Percentiles rank a stretch among this genome's conserved stretches.
phyloP scores from a whole-genome alignment of 2,329 filamentous ascomycete genomes.

The Apiospora sp. region DNA sequence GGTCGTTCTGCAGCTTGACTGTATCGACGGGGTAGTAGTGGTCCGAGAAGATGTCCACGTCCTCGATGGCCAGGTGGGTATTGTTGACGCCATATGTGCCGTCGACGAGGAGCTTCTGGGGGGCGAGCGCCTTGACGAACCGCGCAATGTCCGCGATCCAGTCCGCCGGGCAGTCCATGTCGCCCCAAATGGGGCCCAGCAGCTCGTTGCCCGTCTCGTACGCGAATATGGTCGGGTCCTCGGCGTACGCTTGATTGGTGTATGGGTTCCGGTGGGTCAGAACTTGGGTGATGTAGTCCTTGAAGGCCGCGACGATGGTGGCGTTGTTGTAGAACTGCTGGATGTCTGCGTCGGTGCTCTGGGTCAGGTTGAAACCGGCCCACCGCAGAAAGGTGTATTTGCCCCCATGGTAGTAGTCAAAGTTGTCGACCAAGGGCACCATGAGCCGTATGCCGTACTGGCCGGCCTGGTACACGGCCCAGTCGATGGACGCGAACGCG shows the following conservation, averaged over 20 bases:
- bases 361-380: slow-evolving; percentile 52
- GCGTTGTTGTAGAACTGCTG: slow-evolving; percentile 56
- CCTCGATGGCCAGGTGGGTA: slow-evolving; percentile 50
- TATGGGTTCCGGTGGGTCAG: slow-evolving; percentile 55
- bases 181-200: slow-evolving; percentile 50
- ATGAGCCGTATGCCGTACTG: slow-evolving; percentile 53
- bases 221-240: slow-evolving; percentile 58
- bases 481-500: slow-evolving; percentile 56
- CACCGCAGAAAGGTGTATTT: slow-evolving; percentile 58
- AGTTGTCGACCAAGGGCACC: slow-evolving; percentile 56
- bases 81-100: slow-evolving; percentile 57
- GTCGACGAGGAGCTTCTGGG: slow-evolving; percentile 54
- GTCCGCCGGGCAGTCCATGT: slow-evolving; percentile 50
- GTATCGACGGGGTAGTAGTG: slow-evolving; percentile 55
- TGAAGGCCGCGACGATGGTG: slow-evolving; percentile 52
- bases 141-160: slow-evolving; percentile 53
- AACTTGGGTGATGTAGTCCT: slow-evolving; percentile 52
- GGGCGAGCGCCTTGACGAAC: slow-evolving; percentile 52
- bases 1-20: slow-evolving; percentile 48
- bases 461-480: slow-evolving; percentile 55
- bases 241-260: slow-evolving; percentile 54
- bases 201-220: slow-evolving; percentile 60
- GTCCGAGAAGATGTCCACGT: slow-evolving; percentile 56
- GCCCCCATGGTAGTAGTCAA: slow-evolving; percentile 59
- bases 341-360: slow-evolving; percentile 44